Percentiles rank a stretch among this genome's conserved stretches.
These are phyloP conservation scores for Globisporangium acanthophoron DNA, from an alignment of 352 stramenopile genomes.

Conservation along the genomic window DNA sequence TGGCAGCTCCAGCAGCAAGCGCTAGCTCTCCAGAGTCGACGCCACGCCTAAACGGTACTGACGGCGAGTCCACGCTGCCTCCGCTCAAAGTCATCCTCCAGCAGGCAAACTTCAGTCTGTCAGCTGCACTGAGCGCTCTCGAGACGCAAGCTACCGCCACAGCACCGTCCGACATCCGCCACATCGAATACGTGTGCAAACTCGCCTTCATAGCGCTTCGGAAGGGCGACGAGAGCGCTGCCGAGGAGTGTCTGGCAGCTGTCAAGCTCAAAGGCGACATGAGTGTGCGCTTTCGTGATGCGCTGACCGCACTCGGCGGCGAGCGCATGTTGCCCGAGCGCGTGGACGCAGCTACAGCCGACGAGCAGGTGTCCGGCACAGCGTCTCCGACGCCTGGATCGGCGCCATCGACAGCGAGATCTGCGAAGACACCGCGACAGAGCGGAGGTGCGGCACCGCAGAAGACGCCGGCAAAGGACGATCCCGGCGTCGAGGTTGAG, in stretches of 20 bases:
- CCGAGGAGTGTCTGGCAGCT: conserved; percentile 25
- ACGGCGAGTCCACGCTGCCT: conserved; percentile 13
- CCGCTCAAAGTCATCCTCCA: conserved; percentile 32
- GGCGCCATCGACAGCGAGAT: conserved; percentile 21
- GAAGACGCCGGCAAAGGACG: conserved; percentile 10
- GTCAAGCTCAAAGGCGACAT: conserved; percentile 39
- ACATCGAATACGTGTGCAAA: conserved; percentile 33
- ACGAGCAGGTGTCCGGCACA: background rate
- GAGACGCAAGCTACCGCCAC: conserved; percentile 10
- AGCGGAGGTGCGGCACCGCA: background rate
- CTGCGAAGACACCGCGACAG: conserved; percentile 24
- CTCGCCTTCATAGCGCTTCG: conserved; percentile 20
- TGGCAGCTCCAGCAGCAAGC: background rate
- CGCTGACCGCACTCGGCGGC: conserved; percentile 23
- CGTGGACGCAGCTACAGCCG: background rate
- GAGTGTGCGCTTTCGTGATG: conserved; percentile 33
- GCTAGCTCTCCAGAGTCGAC: conserved; percentile 10
- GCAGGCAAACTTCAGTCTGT: conserved; percentile 22
- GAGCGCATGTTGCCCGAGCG: conserved; percentile 27
- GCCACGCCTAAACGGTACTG: conserved; percentile 5
- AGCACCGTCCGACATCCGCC: conserved; percentile 10
- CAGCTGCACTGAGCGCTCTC: conserved; percentile 23
- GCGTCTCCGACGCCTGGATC: background rate
- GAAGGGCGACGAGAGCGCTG: conserved; percentile 5
- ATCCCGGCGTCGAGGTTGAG: background rate